Evolutionary conservation across 2,329 filamentous ascomycete species (phyloP), one percentile per base, ranked within the genome.

Genomic region (Fusarium camptoceras): DNA sequence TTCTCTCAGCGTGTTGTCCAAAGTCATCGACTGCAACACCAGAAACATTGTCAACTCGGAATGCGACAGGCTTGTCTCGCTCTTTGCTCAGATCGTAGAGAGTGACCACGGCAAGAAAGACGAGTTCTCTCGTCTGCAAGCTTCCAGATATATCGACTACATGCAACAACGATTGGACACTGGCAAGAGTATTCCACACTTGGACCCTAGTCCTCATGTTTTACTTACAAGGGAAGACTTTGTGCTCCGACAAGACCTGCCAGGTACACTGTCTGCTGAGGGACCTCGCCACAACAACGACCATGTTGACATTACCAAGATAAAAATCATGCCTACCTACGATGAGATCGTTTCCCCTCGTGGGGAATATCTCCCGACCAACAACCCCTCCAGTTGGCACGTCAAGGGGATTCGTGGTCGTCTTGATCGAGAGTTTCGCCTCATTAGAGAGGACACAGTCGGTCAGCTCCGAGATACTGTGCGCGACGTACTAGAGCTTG

Each of bases 361-460:
- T 7, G 42, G 22, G 22, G 54, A 56, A 7, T 56, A 56, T 11
- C 12, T 56, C 1, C 54, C 43, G 1, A 56, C 54, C 10, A 56
- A 48, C 6, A 12, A 49, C 25, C 54, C 54, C 5, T 56, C 54
- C 1, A 39, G 5, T 12, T 81, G 78, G 71, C 83, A 76, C 49
- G 62, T 68, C 63, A 68, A 75, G 6, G 83, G 84, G 2, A 80
- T 85, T 14, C 76, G 74, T 7, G 85, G 86, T 4, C 80, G 86
- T 2, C 73, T 89, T 0, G 87, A 89, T 73, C 79, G 83, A 57
- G 83, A 88, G 56, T 89, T 89, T 50, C 82, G 87, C 18, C 81
- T 89, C 2, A 73, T 88, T 3, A 81, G 87, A 4, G 85, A 88
- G 74, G 86, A 89, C 66, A 86, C 83, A 0, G 78, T 88, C 4